Evolutionary conservation across 2,329 filamentous ascomycete genomes (phyloP), one percentile per base, ranked within the genome.

Genomic region (Aspergillus thermomutatus): DNA sequence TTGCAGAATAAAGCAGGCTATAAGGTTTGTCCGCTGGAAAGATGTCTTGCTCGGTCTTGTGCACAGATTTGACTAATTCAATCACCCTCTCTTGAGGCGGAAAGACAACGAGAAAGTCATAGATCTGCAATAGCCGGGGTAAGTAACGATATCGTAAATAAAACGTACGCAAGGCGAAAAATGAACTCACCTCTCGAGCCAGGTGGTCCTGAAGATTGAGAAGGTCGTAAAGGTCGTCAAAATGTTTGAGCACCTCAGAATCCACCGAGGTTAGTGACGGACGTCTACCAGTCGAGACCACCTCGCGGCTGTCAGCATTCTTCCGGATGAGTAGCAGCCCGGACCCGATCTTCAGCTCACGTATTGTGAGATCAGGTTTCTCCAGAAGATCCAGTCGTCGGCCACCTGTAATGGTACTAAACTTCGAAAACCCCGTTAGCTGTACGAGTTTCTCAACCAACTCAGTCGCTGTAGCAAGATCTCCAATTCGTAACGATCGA

Each of bases 161-260:
- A 17, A 25, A 41, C 10, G 9, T 11, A 14, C n/a, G 7, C 7
- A 46, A 31, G 37, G 43, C 31, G 14, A 37, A 37, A 9, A 52
- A 48, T 3, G 1, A n/a, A 58, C 74, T 63, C 78, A 88, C 87
- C 78, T 90, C 86, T 67, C 83, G 79, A 6, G 89, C 86, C 45
- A 91, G 77, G 50, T 77, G 80, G 57, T 92, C 87, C 47, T 90
- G 83, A 75, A 92, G 83, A 61, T 86, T 85, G 53, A 97, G 80
- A 66, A 93, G 89, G 46, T 85, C 83, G 81, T 94, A 96, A 25
- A 99, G 76, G 59, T 93, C 87, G 53, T 90, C 83, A 66, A 96
- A 96, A 71, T 95, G 90, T 56, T 86, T 82, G 63, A 94, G 78
- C 23, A 97, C 87, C 65, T 93, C 90, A 11, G 84, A 81, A 69